A percentile compares a stretch with the other conserved stretches of the same genome.
Conservation (phyloP, 352 stramenopile genomes). For the Phytophthora melonis region DNA sequence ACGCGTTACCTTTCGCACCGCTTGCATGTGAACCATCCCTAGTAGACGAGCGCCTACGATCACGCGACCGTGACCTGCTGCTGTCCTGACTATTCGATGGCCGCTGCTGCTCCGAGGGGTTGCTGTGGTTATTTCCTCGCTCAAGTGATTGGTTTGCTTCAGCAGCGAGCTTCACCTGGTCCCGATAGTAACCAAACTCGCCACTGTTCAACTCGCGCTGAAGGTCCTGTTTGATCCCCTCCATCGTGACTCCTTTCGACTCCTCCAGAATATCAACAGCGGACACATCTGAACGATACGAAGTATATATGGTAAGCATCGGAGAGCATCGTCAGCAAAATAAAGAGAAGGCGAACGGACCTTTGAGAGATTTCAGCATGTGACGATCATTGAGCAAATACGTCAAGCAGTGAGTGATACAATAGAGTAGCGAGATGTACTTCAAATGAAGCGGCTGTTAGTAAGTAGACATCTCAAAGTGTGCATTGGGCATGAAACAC, state of each 20-base stretch:
- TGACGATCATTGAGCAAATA: slow-evolving; percentile 56
- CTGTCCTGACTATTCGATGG: background rate
- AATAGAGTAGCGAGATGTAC: slow-evolving; percentile 85
- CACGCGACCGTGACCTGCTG: slow-evolving; percentile 15
- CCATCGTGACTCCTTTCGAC: slow-evolving; percentile 54
- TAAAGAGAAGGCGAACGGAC: slow-evolving; percentile 9
- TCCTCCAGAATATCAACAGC: slow-evolving; percentile 64
- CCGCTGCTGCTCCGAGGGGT: background rate
- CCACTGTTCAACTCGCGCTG: slow-evolving; percentile 57
- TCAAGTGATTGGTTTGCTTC: slow-evolving; percentile 22
- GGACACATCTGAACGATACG: slow-evolving; percentile 53
- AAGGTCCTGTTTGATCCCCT: slow-evolving; percentile 62
- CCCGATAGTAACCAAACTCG: slow-evolving; percentile 47
- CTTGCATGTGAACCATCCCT: slow-evolving; percentile 8
- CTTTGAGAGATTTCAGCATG: slow-evolving; percentile 62
- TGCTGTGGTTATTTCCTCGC: background rate
- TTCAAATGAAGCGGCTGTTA: slow-evolving; percentile 18
- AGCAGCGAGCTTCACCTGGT: slow-evolving; percentile 42
- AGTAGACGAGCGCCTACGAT: slow-evolving; percentile 23
- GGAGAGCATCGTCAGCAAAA: background rate
- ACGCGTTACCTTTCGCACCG: slow-evolving; percentile 12
- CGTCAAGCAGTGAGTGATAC: slow-evolving; percentile 77
- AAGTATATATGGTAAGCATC: background rate
- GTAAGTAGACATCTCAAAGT: background rate
- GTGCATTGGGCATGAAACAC: slow-evolving; percentile 19